phyloP scores from a whole-genome alignment of 208 protist species.

The Porcisia deanei region DNA sequence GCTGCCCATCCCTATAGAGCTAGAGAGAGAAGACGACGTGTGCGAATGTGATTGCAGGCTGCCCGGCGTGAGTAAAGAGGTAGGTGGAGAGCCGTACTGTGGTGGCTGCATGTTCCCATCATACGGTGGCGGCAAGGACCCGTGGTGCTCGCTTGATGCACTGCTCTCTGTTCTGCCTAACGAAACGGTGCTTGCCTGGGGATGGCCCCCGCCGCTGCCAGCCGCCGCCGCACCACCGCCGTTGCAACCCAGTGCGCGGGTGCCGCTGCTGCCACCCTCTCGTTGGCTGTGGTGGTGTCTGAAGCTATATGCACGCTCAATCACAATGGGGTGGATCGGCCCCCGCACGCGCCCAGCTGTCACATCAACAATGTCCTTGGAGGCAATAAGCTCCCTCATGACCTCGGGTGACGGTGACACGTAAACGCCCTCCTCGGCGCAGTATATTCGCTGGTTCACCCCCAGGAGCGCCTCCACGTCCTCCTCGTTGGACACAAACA shows the following conservation, averaged over 20 bases:
- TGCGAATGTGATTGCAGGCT: constrained; percentile 16
- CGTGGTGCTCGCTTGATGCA: constrained; percentile 15
- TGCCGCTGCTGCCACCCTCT: constrained; percentile 7
- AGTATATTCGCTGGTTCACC: constrained; percentile 85
- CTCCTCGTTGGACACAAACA: constrained; percentile 56
- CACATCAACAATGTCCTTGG: constrained; percentile 53
- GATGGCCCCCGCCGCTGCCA: background rate
- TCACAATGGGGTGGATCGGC: constrained; percentile 75
- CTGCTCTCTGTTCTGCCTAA: constrained; percentile 22
- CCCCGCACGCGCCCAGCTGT: constrained; percentile 54
- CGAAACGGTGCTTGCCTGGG: constrained; percentile 16
- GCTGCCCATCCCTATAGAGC: constrained; percentile 12
- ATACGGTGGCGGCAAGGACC: constrained; percentile 29
- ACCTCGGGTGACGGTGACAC: constrained; percentile 52
- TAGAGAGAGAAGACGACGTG: constrained; percentile 14
- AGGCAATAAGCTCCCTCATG: constrained; percentile 59
- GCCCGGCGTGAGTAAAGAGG: background rate
- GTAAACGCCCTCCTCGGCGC: constrained; percentile 60
- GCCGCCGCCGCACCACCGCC: background rate
- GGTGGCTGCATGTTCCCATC: constrained; percentile 18
- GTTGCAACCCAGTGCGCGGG: background rate
- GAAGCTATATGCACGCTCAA: constrained; percentile 74
- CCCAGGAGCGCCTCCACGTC: constrained; percentile 51
- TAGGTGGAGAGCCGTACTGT: constrained; percentile 14
- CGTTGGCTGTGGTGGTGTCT: constrained; percentile 32